A percentile compares a stretch with the other conserved stretches of the same genome.
Evolutionary conservation across 169 alveolate genomes (phyloP).

Genomic region (Blepharisma undulans): DNA sequence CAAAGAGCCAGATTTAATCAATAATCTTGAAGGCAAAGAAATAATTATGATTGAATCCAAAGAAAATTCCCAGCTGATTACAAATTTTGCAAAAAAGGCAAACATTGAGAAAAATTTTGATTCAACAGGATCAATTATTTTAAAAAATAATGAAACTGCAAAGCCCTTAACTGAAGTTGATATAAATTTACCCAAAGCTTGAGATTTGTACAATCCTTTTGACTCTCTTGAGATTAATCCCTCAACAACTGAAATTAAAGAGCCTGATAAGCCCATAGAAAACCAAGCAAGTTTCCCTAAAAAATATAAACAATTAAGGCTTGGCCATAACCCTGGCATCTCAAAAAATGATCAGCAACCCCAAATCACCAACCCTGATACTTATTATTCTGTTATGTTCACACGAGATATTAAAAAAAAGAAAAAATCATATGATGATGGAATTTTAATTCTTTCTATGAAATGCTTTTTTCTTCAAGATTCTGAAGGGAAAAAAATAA

Average conservation of each 20-base stretch:
- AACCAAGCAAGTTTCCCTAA: background rate
- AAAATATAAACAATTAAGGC: background rate
- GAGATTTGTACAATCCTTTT: background rate
- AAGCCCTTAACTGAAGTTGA: background rate
- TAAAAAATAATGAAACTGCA: background rate
- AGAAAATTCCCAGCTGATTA: background rate
- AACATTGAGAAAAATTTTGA: background rate
- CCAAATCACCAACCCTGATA: background rate
- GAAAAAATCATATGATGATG: background rate
- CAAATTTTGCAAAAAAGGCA: background rate
- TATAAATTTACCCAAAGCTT: background rate
- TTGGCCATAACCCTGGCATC: background rate
- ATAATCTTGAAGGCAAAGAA: background rate
- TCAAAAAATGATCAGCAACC: background rate
- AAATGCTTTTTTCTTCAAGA: background rate
- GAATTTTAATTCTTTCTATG: conserved; percentile 7
- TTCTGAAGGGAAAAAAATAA: background rate
- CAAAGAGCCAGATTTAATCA: background rate
- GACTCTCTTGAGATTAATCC: background rate
- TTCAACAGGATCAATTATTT: background rate
- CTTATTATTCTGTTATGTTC: background rate
- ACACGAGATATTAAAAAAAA: background rate
- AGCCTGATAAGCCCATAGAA: background rate
- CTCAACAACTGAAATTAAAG: background rate
- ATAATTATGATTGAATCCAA: background rate